These are phyloP conservation scores for Flaveria sonorensis DNA, from an alignment of 129 eudicot species.

Conservation along the genomic window DNA sequence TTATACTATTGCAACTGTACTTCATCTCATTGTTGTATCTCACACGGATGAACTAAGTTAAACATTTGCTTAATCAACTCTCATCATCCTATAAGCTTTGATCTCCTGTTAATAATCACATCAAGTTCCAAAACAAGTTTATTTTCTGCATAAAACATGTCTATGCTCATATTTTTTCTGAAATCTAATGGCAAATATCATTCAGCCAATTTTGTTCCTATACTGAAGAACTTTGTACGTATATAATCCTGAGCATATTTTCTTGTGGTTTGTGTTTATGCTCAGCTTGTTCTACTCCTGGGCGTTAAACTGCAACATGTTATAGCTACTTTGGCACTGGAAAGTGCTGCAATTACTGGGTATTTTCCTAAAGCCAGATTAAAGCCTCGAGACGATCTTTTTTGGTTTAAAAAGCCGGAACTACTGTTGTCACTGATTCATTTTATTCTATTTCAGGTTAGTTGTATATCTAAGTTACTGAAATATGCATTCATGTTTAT, in stretches of 20 bases:
- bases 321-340: constrained; percentile 89
- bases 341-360: constrained; percentile 83
- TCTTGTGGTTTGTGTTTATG: background rate
- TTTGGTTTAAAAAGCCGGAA: constrained; percentile 96
- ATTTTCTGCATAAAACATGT: no score
- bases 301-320: constrained; percentile 91
- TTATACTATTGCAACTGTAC: background rate
- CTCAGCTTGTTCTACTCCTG: constrained; percentile 86
- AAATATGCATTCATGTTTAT: background rate
- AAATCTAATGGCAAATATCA: background rate
- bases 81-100: no score
- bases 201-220: background rate
- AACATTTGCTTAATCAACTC: no score
- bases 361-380: constrained; percentile 58
- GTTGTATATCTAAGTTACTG: background rate
- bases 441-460: constrained; percentile 94
- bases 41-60: no score
- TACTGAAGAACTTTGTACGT: background rate
- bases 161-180: no score
- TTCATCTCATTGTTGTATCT: background rate
- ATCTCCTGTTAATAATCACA: background rate
- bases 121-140: no score
- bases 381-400: constrained; percentile 94
- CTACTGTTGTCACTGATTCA: constrained; percentile 73
- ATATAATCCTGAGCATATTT: background rate